Percentiles rank a stretch among this genome's conserved stretches.
phyloP scores from a whole-genome alignment of 179 eudicot genomes.

The Heliamphora ciliata region DNA sequence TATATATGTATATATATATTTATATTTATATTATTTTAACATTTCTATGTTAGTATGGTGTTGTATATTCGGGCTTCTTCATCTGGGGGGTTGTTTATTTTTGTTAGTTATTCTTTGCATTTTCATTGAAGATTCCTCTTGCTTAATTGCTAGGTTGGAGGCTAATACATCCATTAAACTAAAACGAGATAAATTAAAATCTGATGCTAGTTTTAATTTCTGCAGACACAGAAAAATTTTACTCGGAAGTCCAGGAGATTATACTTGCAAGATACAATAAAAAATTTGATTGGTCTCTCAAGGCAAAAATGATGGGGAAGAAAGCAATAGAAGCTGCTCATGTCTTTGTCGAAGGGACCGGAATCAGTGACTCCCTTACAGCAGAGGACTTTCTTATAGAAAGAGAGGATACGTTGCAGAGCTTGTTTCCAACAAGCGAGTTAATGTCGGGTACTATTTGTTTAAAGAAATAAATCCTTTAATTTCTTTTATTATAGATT shows the following conservation, averaged over 20 bases:
- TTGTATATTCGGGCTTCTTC: neutral
- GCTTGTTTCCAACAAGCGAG: conserved; percentile 76
- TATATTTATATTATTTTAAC: neutral
- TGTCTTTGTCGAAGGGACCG: conserved; percentile 82
- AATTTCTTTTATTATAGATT: neutral
- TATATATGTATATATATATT: no score
- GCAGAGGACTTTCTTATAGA: conserved; percentile 85
- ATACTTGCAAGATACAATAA: conserved; percentile 79
- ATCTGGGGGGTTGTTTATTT: neutral
- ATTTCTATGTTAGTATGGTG: neutral
- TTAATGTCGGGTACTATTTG: conserved; percentile 75
- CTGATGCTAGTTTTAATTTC: conserved; percentile 10
- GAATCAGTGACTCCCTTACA: conserved; percentile 68
- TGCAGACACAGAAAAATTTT: conserved; percentile 88
- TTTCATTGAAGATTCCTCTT: neutral
- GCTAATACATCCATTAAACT: neutral
- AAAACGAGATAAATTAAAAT: neutral
- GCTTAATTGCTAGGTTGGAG: neutral
- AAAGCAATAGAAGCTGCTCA: conserved; percentile 93
- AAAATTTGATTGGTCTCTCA: conserved; percentile 93
- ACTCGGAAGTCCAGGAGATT: conserved; percentile 79
- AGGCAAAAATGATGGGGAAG: conserved; percentile 96
- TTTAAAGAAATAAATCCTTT: neutral
- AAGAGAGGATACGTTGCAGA: conserved; percentile 73
- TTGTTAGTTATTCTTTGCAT: neutral